Percentiles rank a stretch among this genome's conserved stretches.
These are phyloP conservation scores for Zymoseptoria crescenta DNA, from an alignment of 2,329 filamentous ascomycete genomes.

Conservation along the genomic window DNA sequence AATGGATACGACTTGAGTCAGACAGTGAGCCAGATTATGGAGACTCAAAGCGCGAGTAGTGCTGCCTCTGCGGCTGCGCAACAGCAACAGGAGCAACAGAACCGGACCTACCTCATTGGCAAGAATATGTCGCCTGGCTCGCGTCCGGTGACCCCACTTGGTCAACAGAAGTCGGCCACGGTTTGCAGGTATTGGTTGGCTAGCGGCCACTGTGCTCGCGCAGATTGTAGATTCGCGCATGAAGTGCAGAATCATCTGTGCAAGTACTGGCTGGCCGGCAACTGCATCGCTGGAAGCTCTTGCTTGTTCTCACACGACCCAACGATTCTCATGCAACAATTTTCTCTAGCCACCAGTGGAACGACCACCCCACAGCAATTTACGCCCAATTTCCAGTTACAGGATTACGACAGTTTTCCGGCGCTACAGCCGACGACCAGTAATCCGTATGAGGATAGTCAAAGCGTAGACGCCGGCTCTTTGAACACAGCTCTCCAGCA, in stretches of 20 bases:
- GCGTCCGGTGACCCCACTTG: conserved; percentile 67
- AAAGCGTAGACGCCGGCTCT: conserved; percentile 30
- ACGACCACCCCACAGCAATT: conserved; percentile 54
- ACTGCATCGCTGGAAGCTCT: conserved; percentile 84
- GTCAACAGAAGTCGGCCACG: conserved; percentile 72
- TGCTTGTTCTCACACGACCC: conserved; percentile 98
- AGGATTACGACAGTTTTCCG: conserved; percentile 81
- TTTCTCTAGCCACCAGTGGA: conserved; percentile 58
- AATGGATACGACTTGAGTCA: conserved; percentile 92
- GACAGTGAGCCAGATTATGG: conserved; percentile 83
- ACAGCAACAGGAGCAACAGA: conserved; percentile 42
- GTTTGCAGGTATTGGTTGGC: conserved; percentile 97
- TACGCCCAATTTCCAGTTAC: conserved; percentile 66
- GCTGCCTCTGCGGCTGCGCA: conserved; percentile 19
- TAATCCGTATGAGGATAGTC: conserved; percentile 35
- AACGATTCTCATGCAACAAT: conserved; percentile 71
- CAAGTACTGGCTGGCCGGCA: conserved; percentile 99
- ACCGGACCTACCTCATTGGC: conserved; percentile 65
- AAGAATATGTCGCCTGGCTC: conserved; percentile 74
- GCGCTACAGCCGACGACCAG: conserved; percentile 50
- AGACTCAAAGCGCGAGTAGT: conserved; percentile 51
- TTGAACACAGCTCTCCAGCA: conserved; percentile 37
- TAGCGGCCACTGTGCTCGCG: conserved; percentile 87
- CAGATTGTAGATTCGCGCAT: conserved; percentile 95
- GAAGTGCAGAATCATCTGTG: conserved; percentile 92